phyloP scores from a whole-genome alignment of 306 rosid species.

The Quercus cerris region DNA sequence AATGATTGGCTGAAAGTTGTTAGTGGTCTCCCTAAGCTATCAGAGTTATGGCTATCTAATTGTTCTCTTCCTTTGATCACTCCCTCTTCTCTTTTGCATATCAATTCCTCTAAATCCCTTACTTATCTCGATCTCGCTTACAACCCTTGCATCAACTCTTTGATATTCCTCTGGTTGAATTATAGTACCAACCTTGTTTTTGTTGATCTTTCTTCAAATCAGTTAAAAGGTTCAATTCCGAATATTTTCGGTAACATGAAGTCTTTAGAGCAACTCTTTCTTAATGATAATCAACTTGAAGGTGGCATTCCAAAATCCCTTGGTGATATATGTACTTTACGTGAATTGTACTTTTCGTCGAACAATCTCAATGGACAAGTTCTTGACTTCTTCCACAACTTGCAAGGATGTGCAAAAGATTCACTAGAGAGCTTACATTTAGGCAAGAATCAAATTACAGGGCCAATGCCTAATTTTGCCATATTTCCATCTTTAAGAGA shows the following conservation, averaged over 20 bases:
- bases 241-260: not conserved
- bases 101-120: no score
- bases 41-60: no score
- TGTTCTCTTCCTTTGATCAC: no score
- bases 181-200: not conserved
- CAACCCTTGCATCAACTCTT: not conserved
- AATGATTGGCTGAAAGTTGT: no score
- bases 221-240: not conserved
- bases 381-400: not conserved
- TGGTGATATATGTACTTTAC: not conserved
- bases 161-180: not conserved
- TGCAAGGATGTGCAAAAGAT: not conserved
- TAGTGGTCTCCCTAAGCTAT: no score
- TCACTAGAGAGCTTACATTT: not conserved
- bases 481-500: no score
- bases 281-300: not conserved
- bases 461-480: no score
- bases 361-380: not conserved
- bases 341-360: no score
- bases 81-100: no score
- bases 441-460: no score
- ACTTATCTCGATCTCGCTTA: not conserved
- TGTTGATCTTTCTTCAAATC: not conserved
- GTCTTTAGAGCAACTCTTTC: not conserved
- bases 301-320: not conserved